Conservation (phyloP, 1,139 yeast genomes). For the Tardiomyces digboiensis region DNA sequence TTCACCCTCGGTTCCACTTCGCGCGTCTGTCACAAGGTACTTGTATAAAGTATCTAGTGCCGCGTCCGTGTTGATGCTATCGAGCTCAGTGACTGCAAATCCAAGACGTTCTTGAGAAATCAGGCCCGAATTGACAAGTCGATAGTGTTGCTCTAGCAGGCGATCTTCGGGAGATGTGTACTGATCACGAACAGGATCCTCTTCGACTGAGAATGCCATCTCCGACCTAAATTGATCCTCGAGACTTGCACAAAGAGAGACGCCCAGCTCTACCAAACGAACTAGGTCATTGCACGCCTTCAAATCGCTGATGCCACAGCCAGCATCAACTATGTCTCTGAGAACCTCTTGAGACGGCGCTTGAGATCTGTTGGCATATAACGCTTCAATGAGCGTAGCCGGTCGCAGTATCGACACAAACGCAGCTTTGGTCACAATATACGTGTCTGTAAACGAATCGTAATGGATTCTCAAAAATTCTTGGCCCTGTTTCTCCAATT, state of each 20-base stretch:
- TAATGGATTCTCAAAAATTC: slow-evolving; percentile 41
- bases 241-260: not conserved
- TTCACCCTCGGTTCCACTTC: not conserved
- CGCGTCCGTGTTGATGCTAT: slow-evolving; percentile 1
- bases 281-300: not conserved
- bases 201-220: slow-evolving; percentile 1
- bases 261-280: not conserved
- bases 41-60: slow-evolving; percentile 1
- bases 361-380: slow-evolving; percentile 13
- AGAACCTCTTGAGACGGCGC: slow-evolving; percentile 6
- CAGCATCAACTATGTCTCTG: not conserved
- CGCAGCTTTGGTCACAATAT: slow-evolving; percentile 16
- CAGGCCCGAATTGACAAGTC: slow-evolving; percentile 2
- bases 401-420: slow-evolving; percentile 14
- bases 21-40: slow-evolving; percentile 1
- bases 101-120: slow-evolving; percentile 1
- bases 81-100: not conserved
- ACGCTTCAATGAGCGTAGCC: slow-evolving; percentile 14
- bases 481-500: slow-evolving; percentile 46
- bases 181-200: slow-evolving; percentile 4
- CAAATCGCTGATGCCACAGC: not conserved
- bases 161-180: slow-evolving; percentile 4
- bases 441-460: slow-evolving; percentile 9
- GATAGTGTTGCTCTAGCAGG: slow-evolving; percentile 1
- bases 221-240: slow-evolving; percentile 2